Percentiles rank a stretch among this genome's conserved stretches.
Evolutionary conservation across 306 rosid genomes (phyloP).

Genomic region (Vachellia collinsii): DNA sequence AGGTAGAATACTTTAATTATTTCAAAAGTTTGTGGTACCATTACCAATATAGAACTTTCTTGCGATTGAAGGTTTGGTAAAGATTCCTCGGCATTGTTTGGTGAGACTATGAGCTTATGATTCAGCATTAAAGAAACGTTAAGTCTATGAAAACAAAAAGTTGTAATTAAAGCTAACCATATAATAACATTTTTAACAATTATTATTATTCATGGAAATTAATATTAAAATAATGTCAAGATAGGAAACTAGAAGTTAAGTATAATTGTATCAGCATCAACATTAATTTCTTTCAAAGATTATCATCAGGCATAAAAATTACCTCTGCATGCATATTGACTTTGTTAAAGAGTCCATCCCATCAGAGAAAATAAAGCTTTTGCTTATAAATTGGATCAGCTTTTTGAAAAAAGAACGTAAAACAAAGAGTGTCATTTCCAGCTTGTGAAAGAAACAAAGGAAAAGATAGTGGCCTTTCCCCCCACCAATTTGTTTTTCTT

Average conservation of each 20-base stretch:
- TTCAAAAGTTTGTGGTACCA: constrained; percentile 19
- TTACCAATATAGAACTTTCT: constrained; percentile 8
- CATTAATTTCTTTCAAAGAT: no score
- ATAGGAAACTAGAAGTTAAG: neutral
- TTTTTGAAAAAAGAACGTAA: constrained; percentile 7
- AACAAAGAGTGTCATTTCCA: constrained; percentile 24
- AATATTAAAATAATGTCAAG: neutral
- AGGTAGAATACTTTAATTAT: neutral
- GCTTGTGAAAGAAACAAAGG: neutral
- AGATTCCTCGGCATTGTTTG: constrained; percentile 19
- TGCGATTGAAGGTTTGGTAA: constrained; percentile 24
- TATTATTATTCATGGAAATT: neutral
- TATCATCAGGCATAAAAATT: neutral
- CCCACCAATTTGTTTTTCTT: neutral
- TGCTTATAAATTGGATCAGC: constrained; percentile 24
- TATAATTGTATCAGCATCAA: neutral
- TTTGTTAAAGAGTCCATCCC: neutral
- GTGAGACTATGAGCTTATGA: neutral
- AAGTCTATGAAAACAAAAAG: neutral
- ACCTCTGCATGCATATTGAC: neutral
- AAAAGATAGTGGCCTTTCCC: neutral
- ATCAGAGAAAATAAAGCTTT: neutral
- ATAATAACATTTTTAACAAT: neutral
- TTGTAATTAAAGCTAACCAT: neutral
- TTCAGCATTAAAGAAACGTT: neutral